A percentile compares a stretch with the other conserved stretches of the same genome.
These are phyloP conservation scores for Fusarium protoensiforme DNA, from an alignment of 2,329 filamentous ascomycete species.

Conservation along the genomic window DNA sequence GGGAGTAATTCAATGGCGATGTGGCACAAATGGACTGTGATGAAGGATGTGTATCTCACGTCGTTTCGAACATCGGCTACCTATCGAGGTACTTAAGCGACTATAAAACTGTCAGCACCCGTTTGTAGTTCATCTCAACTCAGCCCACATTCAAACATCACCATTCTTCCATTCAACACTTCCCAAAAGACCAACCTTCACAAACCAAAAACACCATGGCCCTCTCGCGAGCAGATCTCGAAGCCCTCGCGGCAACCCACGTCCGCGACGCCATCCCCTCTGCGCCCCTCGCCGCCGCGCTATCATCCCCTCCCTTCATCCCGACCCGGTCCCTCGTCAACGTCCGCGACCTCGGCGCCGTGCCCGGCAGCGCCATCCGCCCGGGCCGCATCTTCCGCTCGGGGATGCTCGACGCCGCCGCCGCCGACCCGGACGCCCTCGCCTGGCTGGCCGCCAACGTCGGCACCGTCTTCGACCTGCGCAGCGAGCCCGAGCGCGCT, in stretches of 20 bases:
- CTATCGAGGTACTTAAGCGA: neutral
- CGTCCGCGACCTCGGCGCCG: constrained; percentile 61
- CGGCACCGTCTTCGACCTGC: constrained; percentile 62
- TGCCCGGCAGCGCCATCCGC: constrained; percentile 55
- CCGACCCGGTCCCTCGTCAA: constrained; percentile 61
- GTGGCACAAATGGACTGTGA: neutral
- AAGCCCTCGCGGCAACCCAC: constrained; percentile 56
- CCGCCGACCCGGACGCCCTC: constrained; percentile 43
- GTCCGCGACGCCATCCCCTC: constrained; percentile 52
- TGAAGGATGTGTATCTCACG: neutral
- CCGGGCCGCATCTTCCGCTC: constrained; percentile 58
- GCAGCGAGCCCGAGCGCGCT: constrained; percentile 57
- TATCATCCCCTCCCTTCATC: constrained; percentile 59
- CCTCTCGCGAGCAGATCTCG: constrained; percentile 41
- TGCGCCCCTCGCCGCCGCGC: constrained; percentile 48
- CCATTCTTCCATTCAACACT: neutral
- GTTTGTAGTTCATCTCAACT: neutral
- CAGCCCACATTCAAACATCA: neutral
- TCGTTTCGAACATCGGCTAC: neutral
- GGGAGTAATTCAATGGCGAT: neutral
- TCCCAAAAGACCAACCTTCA: neutral
- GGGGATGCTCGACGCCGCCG: constrained; percentile 53
- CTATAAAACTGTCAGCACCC: neutral
- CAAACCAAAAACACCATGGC: constrained; percentile 23
- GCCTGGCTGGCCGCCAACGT: constrained; percentile 53